A percentile compares a stretch with the other conserved stretches of the same genome.
These are phyloP conservation scores for Vicia sativa DNA, from an alignment of 306 rosid genomes.

Conservation along the genomic window DNA sequence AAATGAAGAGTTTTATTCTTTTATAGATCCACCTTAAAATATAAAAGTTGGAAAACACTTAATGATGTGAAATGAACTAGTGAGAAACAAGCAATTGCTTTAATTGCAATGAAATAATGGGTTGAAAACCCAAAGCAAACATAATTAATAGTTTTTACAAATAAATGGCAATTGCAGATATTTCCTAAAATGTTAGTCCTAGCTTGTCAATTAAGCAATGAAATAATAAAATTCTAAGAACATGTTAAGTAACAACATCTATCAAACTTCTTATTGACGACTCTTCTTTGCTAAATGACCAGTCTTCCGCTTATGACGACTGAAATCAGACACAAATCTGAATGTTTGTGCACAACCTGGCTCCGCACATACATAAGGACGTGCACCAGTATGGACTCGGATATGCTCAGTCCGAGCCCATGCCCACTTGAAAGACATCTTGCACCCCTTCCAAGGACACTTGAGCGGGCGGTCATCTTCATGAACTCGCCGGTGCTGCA, in stretches of 20 bases:
- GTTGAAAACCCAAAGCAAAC: conserved; percentile 60
- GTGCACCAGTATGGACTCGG: conserved; percentile 94
- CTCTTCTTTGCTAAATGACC: conserved; percentile 84
- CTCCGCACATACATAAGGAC: conserved; percentile 89
- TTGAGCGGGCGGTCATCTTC: conserved; percentile 89
- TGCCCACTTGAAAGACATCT: conserved; percentile 99
- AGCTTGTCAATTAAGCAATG: conserved; percentile 65
- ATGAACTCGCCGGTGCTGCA: conserved; percentile 96
- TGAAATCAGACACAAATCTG: conserved; percentile 96
- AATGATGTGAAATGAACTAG: conserved; percentile 37
- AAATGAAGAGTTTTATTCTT: background rate
- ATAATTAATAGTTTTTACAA: conserved; percentile 61
- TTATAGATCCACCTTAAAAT: background rate
- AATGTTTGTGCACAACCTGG: conserved; percentile 92
- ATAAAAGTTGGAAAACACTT: conserved; percentile 42
- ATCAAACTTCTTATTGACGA: conserved; percentile 46
- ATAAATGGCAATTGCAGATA: conserved; percentile 69
- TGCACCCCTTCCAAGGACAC: conserved; percentile 99
- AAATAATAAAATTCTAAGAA: conserved; percentile 43
- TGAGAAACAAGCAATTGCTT: conserved; percentile 73
- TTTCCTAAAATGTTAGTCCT: conserved; percentile 72
- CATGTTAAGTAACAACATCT: conserved; percentile 58
- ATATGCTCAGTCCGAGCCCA: conserved; percentile 99
- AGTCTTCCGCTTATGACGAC: conserved; percentile 98
- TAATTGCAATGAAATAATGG: conserved; percentile 62